Base-by-base conservation (phyloP, 768 basidiomycete species). In the Termitomyces sp. region DNA sequence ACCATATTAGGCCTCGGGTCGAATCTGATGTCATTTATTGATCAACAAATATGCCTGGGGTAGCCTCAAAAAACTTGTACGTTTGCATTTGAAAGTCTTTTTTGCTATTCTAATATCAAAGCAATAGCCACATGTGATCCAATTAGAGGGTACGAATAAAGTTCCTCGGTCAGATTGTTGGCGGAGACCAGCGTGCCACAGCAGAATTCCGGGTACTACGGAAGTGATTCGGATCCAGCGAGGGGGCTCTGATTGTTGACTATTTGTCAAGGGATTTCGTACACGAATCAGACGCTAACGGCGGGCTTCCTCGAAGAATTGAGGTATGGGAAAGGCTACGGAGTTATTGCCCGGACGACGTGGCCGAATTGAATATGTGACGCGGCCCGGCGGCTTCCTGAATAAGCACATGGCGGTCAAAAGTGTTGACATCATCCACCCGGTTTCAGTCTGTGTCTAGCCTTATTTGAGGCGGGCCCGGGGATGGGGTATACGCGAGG, bases 351-450 rank as follows among this genome's bases (percentile, higher is more conserved):
- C 1, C 8, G 36, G 26, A 16, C 16, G 29, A 47, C 18, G 46
- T 47, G 46, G 15, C 46, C 0, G 18, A 37, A 31, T 48, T 20
- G 4, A 16, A 6, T 18, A 28, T 3, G 3, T 12, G 42, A 20
- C 12, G 47, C 28, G 28, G 47, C 29, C 29, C 46, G 9, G 46
- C 18, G 31, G 26, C 45, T 5, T 20, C 10, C 5, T 20, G 47
- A n/a, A 20, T 51, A 20, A 31, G 47, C n/a, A 13, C 15, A 26
- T 28, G 29, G 39, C 16, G 56, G 56, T 57, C 31, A 36, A 47
- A 34, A 1, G 20, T 16, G 56, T 60, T n/a, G 51, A 60, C 60
- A 54, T 60, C 60, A 57, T 49, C 44, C 36, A 47, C 46, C 50
- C 56, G 57, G 57, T 58, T 54, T 54, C 57, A 54, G 51, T 58